These are phyloP conservation scores for Pythium apleroticum DNA, from an alignment of 352 stramenopile genomes.

Conservation along the genomic window DNA sequence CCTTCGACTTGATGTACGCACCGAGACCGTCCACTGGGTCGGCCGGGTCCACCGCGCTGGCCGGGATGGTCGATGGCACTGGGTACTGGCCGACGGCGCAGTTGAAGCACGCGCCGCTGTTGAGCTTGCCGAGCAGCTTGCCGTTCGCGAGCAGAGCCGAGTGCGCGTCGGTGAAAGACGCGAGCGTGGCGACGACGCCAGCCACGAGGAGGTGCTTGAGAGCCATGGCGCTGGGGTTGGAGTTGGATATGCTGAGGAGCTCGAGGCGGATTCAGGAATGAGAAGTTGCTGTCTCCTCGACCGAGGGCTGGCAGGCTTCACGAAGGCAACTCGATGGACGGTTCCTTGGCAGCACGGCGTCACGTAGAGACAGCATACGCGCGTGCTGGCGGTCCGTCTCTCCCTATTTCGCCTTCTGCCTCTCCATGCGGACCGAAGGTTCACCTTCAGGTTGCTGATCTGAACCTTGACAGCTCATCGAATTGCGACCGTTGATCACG, in stretches of 20 bases:
- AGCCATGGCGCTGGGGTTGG: conserved; percentile 1
- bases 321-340: conserved; percentile 5
- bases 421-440: conserved; percentile 1
- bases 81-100: conserved; percentile 28
- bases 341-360: too few relatives aligned
- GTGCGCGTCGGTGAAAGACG: conserved; percentile 13
- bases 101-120: conserved; percentile 30
- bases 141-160: conserved; percentile 24
- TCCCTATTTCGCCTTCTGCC: not conserved
- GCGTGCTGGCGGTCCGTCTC: not conserved
- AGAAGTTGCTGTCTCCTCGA: not conserved
- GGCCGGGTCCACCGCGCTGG: conserved; percentile 21
- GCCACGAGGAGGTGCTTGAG: conserved; percentile 14
- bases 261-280: conserved; percentile 10
- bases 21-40: conserved; percentile 20
- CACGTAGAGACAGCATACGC: not conserved
- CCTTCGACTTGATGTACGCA: conserved; percentile 25
- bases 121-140: conserved; percentile 30
- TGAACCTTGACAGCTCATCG: not conserved
- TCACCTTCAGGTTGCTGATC: not conserved
- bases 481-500: not conserved
- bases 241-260: not conserved
- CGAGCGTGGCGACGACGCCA: conserved; percentile 10
- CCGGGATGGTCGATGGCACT: conserved; percentile 20
- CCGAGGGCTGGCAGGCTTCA: not conserved